Evolutionary conservation across 352 stramenopile genomes (phyloP), one percentile per base, ranked within the genome.

Genomic region (Lagenidium giganteum): DNA sequence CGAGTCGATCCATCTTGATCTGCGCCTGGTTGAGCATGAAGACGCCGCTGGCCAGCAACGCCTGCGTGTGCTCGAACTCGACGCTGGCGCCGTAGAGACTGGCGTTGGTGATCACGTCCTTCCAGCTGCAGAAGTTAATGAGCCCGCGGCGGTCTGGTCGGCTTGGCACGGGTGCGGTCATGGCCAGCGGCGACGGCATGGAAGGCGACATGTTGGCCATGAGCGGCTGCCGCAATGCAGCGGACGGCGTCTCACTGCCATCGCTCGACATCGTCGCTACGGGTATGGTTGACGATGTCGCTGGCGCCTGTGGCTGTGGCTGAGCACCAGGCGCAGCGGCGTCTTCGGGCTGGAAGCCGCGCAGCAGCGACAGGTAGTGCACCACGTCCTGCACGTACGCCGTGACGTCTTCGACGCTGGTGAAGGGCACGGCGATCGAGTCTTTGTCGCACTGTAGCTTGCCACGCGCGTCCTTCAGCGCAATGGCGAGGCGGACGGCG

Each of bases 61-160:
- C 32, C 25, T 87, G 75, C 18, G 71, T 67, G 38, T 61, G 64
- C 42, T 87, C 75, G 17, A 83, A 50, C 1, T 65, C 56, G n/a
- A 70, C 71, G 41, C 80, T 85, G 1, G 54, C 47, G 27, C 70
- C 52, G 23, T 75, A 65, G n/a, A 72, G 41, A 21, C 54, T 67
- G 24, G 64, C 44, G 8, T 61, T 67, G 11, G 69, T 63, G 32
- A 83, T 57, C 34, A 70, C 57, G 34, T 84, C 72, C 14, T 62
- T 55, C 75, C 71, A 87, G 26, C 57, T 59, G 46, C 70, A 85
- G 39, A 75, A 85, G 34, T 42, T 61, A 23, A 87, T 48, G 26
- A 64, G 72, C n/a, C 54, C 36, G 18, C 54, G 73, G 20, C 55
- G 53, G 7, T 57, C 43, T n/a, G 33, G 22, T 16, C 20, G n/a